These are phyloP conservation scores for Trichoderma breve DNA, from an alignment of 2,329 filamentous ascomycete genomes.

Conservation along the genomic window DNA sequence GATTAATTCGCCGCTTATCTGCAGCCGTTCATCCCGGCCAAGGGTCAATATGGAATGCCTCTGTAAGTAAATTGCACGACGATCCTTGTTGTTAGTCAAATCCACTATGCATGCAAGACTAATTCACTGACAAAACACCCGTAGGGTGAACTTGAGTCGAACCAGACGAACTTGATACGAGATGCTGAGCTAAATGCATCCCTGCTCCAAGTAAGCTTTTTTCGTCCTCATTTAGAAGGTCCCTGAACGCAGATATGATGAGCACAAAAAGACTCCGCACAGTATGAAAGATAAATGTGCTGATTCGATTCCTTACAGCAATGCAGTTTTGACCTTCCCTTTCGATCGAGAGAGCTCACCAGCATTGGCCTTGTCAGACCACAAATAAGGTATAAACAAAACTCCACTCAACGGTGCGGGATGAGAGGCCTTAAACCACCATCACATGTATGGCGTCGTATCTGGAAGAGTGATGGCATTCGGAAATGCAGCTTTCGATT, in stretches of 20 bases:
- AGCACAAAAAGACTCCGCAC: not conserved
- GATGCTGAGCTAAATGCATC: not conserved
- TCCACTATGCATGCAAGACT: not conserved
- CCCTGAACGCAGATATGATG: not conserved
- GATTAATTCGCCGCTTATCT: not conserved
- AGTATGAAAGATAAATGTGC: not conserved
- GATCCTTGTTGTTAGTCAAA: not conserved
- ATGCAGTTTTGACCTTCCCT: slow-evolving; percentile 5
- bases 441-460: not conserved
- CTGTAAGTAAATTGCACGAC: not conserved
- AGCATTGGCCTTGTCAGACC: not conserved
- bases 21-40: not conserved
- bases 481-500: not conserved
- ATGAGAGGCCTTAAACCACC: not conserved
- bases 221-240: not conserved
- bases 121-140: not conserved
- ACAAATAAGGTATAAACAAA: not conserved
- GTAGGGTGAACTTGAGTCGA: not conserved
- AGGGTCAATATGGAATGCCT: not conserved
- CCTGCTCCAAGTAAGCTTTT: not conserved
- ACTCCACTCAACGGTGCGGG: not conserved
- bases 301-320: not conserved
- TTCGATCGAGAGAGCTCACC: not conserved
- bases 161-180: not conserved
- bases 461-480: not conserved